Evolutionary conservation across 2,329 filamentous ascomycete species (phyloP), one percentile per base, ranked within the genome.

Genomic region (Beauveria brongniartii): DNA sequence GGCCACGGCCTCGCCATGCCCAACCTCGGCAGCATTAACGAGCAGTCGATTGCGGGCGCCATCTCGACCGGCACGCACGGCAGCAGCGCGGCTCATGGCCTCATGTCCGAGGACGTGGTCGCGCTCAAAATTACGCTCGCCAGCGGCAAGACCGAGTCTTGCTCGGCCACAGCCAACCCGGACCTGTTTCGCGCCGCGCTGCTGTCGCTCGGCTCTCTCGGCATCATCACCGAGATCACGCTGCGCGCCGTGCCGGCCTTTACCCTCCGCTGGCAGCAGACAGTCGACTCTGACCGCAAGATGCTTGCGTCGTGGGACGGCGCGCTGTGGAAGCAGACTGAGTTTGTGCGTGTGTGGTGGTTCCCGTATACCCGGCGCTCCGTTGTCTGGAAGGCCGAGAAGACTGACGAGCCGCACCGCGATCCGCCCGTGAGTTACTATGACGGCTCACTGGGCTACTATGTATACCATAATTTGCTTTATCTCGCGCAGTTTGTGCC

Each of bases 261-360:
- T 73, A 89, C 90, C n/a, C 84, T 99, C 62, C 82, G 85, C 63
- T 99, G 94, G 94, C 78, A 82, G 60, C 94, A 97, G 77, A 86
- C 86, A 8, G 82, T 97, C 62, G 84, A 90, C 64, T 75, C 85
- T 1, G 87, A 97, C 63, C 71, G 78, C 50, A 80, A 83, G 51
- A 82, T 96, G 64, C 79, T 96, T 53, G 77, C 80, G 12, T 79
- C 82, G 7, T 97, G 94, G 91, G 75, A 86, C 20, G 80, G 77
- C 7, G 82, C 82, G 40, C 80, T 97, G 16, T 97, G 94, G 93
- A 90, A 84, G 1, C 82, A 86, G 63, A 85, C 87, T 63, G 92
- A 97, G 73, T 99, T 93, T 70, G 91, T 95, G 28, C 84, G 94
- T 30, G 91, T 97, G 30, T 99, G 94, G 93, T 99, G 94, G 94